phyloP scores from a whole-genome alignment of 257 asterid genomes.

The Primulina huaijiensis region DNA sequence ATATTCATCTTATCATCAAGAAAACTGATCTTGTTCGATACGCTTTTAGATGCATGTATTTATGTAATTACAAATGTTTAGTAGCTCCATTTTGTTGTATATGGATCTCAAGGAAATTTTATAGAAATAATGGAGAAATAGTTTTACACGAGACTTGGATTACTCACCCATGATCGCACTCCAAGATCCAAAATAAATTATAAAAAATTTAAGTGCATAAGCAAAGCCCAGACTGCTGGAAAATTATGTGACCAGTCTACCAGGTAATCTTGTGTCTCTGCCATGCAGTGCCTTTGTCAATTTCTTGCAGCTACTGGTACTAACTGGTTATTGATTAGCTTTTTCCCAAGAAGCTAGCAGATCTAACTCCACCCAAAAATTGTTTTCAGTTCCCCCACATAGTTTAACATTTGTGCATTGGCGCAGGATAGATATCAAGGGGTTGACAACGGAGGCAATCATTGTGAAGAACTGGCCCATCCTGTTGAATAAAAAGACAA shows the following conservation, averaged over 20 bases:
- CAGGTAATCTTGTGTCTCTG: neutral
- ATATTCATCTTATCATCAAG: neutral
- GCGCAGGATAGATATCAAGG: constrained; percentile 85
- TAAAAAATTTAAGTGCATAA: neutral
- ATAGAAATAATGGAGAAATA: neutral
- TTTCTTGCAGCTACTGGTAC: constrained; percentile 5
- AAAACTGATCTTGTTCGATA: constrained; percentile 2
- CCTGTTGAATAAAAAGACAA: constrained; percentile 40
- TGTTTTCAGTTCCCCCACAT: neutral
- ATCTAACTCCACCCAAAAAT: neutral
- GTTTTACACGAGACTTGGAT: neutral
- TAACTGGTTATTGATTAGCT: neutral
- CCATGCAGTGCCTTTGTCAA: constrained; percentile 2
- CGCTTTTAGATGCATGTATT: neutral
- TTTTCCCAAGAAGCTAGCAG: neutral
- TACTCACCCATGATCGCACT: neutral
- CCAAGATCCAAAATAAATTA: neutral
- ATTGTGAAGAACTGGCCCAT: constrained; percentile 74
- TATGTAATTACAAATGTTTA: neutral
- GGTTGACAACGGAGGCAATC: constrained; percentile 62
- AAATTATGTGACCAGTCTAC: neutral
- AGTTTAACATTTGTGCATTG: constrained; percentile 69
- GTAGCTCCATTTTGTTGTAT: constrained; percentile 3
- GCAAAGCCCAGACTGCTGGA: neutral
- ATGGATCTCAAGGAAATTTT: neutral